phyloP scores from a whole-genome alignment of 2,329 filamentous ascomycete species.

The Colletotrichum eleusines region DNA sequence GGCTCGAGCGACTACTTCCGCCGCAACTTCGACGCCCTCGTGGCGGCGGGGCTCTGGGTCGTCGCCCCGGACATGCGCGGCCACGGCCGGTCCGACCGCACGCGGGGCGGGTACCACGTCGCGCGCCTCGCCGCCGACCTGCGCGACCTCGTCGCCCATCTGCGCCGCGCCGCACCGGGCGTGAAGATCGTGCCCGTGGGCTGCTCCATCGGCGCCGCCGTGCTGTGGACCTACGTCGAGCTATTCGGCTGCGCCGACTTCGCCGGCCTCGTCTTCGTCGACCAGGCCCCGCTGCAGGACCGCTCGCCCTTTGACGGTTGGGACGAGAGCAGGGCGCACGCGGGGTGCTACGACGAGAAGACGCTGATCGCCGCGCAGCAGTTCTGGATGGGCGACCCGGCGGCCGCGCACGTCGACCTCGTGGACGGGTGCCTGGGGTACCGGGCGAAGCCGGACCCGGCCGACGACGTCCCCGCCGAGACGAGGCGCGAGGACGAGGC shows the following conservation, averaged over 20 bases:
- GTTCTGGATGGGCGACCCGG: constrained; percentile 44
- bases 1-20: constrained; percentile 55
- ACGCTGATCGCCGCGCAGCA: constrained; percentile 50
- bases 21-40: constrained; percentile 50
- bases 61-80: constrained; percentile 56
- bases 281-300: constrained; percentile 57
- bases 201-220: constrained; percentile 56
- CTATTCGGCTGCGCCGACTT: constrained; percentile 52
- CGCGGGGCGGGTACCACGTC: constrained; percentile 54
- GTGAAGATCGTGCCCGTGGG: constrained; percentile 51
- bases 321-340: constrained; percentile 50
- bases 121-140: constrained; percentile 56
- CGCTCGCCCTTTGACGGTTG: constrained; percentile 49
- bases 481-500: constrained; percentile 47
- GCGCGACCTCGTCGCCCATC: constrained; percentile 47
- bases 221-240: constrained; percentile 56
- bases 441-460: constrained; percentile 45
- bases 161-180: constrained; percentile 40
- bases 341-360: constrained; percentile 54
- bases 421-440: constrained; percentile 54
- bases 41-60: constrained; percentile 49
- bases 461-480: constrained; percentile 46
- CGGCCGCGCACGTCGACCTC: constrained; percentile 48
- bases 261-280: constrained; percentile 53
- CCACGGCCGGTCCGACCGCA: constrained; percentile 51